Evolutionary conservation across 176 grass and related monocot genomes (phyloP), one percentile per base, ranked within the genome.

Genomic region (Zea luxurians): DNA sequence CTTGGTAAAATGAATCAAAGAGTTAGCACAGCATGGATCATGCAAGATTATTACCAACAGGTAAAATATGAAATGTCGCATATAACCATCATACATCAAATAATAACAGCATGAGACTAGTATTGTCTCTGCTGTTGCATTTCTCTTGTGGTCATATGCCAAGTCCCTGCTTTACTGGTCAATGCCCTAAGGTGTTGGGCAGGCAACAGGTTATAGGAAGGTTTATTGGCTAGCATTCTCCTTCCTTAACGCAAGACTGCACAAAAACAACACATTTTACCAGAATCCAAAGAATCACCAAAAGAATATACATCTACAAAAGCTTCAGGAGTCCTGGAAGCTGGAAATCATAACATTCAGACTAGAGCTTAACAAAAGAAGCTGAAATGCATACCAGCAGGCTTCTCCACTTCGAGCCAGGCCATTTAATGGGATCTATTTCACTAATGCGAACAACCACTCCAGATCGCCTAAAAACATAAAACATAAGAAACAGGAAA

Each of bases 361-460:
- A 63, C 13, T 65, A 55, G 8, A 78, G 43, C 10, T 62, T 61
- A 70, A 76, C 21, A 67, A 12, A 71, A 58, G 8, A 0, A 34
- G 18, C 53, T 81, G 64, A 73, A 73, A 81, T 78, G 10, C 75
- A 61, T 96, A 99, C 96, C 88, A 84, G 57, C 54, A 99, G 70
- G 74, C 96, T 96, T 95, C 69, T 93, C 92, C 96, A 99, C 72
- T 93, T 99, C 45, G 96, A 99, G 50, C 96, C 82, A 76, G 96
- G 88, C 96, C 96, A 99, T 78, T 90, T 93, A 34, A 81, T 72
- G 61, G 90, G 84, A 55, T 96, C 92, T 61, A 89, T 70, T 58
- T 99, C 92, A 77, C 82, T 85, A 71, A 96, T 89, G 67, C 90
- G 90, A 27, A 93, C 78, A 74, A 99, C 68, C 76, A 96, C 76